Evolutionary conservation across 208 protist genomes (phyloP).

Genomic region (Crithidia acanthocephali): DNA sequence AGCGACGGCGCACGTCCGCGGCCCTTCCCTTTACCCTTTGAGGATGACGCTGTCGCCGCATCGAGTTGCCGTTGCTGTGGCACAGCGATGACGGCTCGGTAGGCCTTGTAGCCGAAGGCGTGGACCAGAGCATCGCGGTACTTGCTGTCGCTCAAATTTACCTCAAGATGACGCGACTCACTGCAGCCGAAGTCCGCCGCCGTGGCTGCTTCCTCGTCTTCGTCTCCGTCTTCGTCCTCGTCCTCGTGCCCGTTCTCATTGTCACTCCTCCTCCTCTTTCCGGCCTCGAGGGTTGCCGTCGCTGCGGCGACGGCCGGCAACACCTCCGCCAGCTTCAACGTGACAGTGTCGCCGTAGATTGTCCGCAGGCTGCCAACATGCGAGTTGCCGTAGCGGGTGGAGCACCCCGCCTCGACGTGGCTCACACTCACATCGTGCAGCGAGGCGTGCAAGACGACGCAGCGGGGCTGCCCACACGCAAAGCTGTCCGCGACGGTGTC

Average conservation of each 20-base stretch:
- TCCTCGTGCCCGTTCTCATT: too few relatives aligned
- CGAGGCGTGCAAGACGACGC: slow-evolving; percentile 35
- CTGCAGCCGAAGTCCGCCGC: neutral
- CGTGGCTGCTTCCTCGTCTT: neutral
- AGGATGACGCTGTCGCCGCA: neutral
- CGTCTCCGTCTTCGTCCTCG: too few relatives aligned
- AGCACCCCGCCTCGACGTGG: slow-evolving; percentile 26
- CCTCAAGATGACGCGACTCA: neutral
- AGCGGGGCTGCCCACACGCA: slow-evolving; percentile 38
- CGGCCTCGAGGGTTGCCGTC: neutral
- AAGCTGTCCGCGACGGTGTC: slow-evolving; percentile 63
- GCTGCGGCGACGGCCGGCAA: neutral
- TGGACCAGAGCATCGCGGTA: slow-evolving; percentile 28
- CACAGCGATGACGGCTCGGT: slow-evolving; percentile 11
- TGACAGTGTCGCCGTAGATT: slow-evolving; percentile 5
- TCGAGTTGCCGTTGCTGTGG: slow-evolving; percentile 9
- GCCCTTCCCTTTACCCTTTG: slow-evolving; percentile 37
- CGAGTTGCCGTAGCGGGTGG: slow-evolving; percentile 25
- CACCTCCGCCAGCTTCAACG: slow-evolving; percentile 11
- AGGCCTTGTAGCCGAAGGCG: slow-evolving; percentile 37
- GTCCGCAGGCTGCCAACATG: slow-evolving; percentile 11
- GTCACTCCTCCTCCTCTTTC: neutral
- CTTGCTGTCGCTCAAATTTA: neutral
- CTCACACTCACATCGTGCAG: slow-evolving; percentile 17
- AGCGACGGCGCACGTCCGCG: slow-evolving; percentile 3